These are phyloP conservation scores for Penicillium concentricum DNA, from an alignment of 2,329 filamentous ascomycete genomes.

Conservation along the genomic window DNA sequence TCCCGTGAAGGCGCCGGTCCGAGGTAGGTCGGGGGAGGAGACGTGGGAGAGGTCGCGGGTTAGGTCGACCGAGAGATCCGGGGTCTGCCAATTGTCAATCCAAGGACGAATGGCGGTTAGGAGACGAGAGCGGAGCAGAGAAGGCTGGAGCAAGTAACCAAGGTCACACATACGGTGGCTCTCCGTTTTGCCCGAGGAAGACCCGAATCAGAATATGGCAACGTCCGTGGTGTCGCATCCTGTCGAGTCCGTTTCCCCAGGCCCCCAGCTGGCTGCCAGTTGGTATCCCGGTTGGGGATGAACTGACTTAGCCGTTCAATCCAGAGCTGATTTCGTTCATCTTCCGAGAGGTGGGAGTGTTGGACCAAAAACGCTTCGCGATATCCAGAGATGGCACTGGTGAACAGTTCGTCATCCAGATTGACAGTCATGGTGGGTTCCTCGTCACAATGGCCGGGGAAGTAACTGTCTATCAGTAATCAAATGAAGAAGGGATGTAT, in stretches of 20 bases:
- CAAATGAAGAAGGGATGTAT: conserved; percentile 14
- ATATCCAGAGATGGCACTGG: conserved; percentile 42
- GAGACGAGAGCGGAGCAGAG: conserved; percentile 26
- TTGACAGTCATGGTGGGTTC: conserved; percentile 34
- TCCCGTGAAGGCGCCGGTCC: conserved; percentile 28
- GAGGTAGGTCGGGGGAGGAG: conserved; percentile 29
- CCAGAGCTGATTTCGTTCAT: conserved; percentile 43
- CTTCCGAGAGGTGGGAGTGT: conserved; percentile 42
- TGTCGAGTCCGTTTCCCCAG: conserved; percentile 45
- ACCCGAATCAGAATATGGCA: conserved; percentile 37
- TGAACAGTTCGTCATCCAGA: conserved; percentile 42
- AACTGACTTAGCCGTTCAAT: conserved; percentile 40
- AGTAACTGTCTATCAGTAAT: conserved; percentile 35
- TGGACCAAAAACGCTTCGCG: conserved; percentile 44
- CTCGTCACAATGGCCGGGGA: conserved; percentile 14
- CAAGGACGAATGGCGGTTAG: conserved; percentile 30
- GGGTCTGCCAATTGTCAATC: conserved; percentile 46
- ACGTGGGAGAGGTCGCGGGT: conserved; percentile 33
- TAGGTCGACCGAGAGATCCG: conserved; percentile 37
- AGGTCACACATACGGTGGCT: conserved; percentile 47
- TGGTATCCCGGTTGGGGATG: conserved; percentile 28
- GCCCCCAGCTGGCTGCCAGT: conserved; percentile 28
- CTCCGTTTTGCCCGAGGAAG: conserved; percentile 44
- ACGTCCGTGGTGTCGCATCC: conserved; percentile 39
- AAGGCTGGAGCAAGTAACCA: conserved; percentile 39